Evolutionary conservation across 1,284 basidiomycete genomes (phyloP).

Genomic region (Cryptococcus sp.): DNA sequence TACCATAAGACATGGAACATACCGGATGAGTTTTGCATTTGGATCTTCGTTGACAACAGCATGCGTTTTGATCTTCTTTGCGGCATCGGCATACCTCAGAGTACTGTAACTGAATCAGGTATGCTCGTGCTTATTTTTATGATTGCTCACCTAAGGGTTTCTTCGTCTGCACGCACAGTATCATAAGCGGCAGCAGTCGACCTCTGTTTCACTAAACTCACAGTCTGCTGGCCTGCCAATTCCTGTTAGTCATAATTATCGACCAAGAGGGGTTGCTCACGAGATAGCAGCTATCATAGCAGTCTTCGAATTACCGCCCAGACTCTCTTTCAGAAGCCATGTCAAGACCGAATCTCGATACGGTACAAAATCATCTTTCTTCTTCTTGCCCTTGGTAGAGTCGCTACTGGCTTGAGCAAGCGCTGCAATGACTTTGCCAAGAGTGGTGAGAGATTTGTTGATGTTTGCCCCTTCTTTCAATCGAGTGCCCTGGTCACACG

Average conservation of each 20-base stretch:
- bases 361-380: conserved; percentile 86
- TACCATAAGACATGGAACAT: conserved; percentile 1
- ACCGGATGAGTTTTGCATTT: conserved; percentile 86
- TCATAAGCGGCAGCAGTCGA: neutral
- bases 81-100: conserved; percentile 87
- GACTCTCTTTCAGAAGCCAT: conserved; percentile 95
- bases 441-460: conserved; percentile 95
- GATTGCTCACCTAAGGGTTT: conserved; percentile 71
- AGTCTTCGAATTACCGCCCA: conserved; percentile 87
- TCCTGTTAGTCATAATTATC: conserved; percentile 2
- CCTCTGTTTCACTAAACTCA: conserved; percentile 20
- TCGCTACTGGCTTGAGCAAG: conserved; percentile 75
- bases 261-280: conserved; percentile 20
- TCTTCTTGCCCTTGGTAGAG: conserved; percentile 66
- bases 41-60: conserved; percentile 99
- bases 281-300: conserved; percentile 96
- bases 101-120: conserved; percentile 28
- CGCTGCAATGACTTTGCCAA: conserved; percentile 94
- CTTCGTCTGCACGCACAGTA: conserved; percentile 63
- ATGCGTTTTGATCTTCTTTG: conserved; percentile 99
- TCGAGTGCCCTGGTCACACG: conserved; percentile 63
- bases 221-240: conserved; percentile 69
- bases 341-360: conserved; percentile 95
- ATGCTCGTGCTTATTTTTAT: conserved; percentile 53
- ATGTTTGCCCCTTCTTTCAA: conserved; percentile 97